Percentiles rank a stretch among this genome's conserved stretches.
Evolutionary conservation across 1,139 yeast genomes (phyloP).

Genomic region (Suhomyces choctaworum): DNA sequence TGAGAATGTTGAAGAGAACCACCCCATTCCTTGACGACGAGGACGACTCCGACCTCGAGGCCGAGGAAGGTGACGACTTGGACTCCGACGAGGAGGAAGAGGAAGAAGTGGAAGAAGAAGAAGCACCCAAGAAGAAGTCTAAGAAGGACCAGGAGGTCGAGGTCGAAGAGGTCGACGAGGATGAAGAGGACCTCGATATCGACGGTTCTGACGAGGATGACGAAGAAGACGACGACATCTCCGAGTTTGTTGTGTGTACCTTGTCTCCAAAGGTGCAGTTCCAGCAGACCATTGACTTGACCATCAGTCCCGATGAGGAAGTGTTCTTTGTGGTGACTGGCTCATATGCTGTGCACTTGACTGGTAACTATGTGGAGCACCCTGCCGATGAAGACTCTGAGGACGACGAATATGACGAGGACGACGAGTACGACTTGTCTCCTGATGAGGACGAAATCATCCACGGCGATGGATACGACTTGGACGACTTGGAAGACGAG

Average conservation of each 20-base stretch:
- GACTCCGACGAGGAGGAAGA: conserved; percentile 53
- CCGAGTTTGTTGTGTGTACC: conserved; percentile 85
- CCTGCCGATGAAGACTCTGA: conserved; percentile 77
- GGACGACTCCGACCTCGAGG: conserved; percentile 41
- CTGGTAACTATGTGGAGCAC: conserved; percentile 95
- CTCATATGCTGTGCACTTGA: conserved; percentile 85
- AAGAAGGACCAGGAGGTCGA: conserved; percentile 29
- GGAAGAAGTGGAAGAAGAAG: conserved; percentile 37
- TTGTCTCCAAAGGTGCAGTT: conserved; percentile 79
- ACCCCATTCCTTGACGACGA: conserved; percentile 53
- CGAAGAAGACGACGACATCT: conserved; percentile 53
- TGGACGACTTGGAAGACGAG: conserved; percentile 62
- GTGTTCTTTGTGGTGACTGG: conserved; percentile 94
- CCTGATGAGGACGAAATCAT: conserved; percentile 89
- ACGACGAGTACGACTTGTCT: conserved; percentile 79
- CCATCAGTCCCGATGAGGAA: conserved; percentile 91
- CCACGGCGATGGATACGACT: conserved; percentile 45
- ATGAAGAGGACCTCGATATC: conserved; percentile 51
- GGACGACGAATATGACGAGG: conserved; percentile 52
- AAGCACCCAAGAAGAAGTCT: conserved; percentile 22
- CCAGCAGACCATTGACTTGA: conserved; percentile 90
- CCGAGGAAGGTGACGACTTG: conserved; percentile 54
- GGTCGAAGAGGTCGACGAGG: conserved; percentile 42
- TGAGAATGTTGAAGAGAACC: conserved; percentile 80
- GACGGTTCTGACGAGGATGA: conserved; percentile 59